Percentiles rank a stretch among this genome's conserved stretches.
phyloP scores from a whole-genome alignment of 495 filamentous ascomycete genomes.

The Xylaria cubensis region DNA sequence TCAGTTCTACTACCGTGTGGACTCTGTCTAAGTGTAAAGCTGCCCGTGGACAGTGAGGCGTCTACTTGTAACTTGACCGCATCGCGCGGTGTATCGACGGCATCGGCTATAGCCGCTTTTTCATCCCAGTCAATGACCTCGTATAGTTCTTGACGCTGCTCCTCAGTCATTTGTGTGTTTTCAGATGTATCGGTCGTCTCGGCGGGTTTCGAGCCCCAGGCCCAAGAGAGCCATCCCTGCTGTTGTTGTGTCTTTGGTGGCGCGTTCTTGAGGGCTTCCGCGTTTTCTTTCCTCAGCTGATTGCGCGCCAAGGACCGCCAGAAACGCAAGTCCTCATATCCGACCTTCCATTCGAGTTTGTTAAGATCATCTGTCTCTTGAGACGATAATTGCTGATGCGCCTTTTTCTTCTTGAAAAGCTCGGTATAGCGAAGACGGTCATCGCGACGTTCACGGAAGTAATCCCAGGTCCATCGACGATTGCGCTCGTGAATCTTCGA shows the following conservation, averaged over 20 bases:
- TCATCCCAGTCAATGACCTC: slow-evolving; percentile 98
- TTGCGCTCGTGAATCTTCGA: slow-evolving; percentile 95
- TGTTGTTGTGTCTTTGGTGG: slow-evolving; percentile 54
- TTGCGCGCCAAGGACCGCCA: slow-evolving; percentile 95
- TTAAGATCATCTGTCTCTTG: slow-evolving; percentile 75
- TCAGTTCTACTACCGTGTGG: slow-evolving; percentile 81
- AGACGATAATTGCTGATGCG: slow-evolving; percentile 71
- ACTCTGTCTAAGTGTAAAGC: slow-evolving; percentile 88
- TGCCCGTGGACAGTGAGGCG: slow-evolving; percentile 86
- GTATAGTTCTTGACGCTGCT: slow-evolving; percentile 95
- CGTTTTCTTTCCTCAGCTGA: slow-evolving; percentile 92
- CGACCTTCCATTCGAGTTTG: slow-evolving; percentile 82
- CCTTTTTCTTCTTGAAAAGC: slow-evolving; percentile 91
- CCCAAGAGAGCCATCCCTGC: slow-evolving; percentile 87
- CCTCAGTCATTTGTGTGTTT: slow-evolving; percentile 84
- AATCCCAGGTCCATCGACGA: slow-evolving; percentile 89
- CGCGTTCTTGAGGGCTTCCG: slow-evolving; percentile 67
- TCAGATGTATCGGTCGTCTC: slow-evolving; percentile 60
- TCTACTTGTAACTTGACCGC: slow-evolving; percentile 91
- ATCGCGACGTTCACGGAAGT: slow-evolving; percentile 89
- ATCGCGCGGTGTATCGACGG: slow-evolving; percentile 87
- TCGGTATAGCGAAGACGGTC: slow-evolving; percentile 88
- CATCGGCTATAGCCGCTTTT: slow-evolving; percentile 85
- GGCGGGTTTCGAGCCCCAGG: slow-evolving; percentile 79
- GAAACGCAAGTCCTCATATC: slow-evolving; percentile 95